Conservation (phyloP, 2,329 filamentous ascomycete genomes). For the Trichoderma sp. region DNA sequence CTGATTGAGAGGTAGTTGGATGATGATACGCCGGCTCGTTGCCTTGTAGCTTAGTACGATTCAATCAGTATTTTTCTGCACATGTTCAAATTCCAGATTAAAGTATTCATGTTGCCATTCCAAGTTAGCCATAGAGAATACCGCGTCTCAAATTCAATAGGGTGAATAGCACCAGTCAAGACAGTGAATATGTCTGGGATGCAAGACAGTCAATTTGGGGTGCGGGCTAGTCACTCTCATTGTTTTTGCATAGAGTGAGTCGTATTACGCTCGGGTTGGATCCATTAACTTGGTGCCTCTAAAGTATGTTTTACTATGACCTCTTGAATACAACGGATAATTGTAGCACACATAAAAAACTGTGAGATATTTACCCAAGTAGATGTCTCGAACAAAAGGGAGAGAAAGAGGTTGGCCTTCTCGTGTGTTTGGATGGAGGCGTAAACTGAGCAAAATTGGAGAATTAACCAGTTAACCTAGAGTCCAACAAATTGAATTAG, state of each 20-base stretch:
- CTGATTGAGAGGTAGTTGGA: neutral
- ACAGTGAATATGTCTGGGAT: neutral
- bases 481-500: neutral
- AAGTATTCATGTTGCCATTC: neutral
- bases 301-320: neutral
- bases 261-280: neutral
- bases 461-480: neutral
- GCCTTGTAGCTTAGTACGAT: neutral
- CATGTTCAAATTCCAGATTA: neutral
- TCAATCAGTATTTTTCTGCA: neutral
- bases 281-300: neutral
- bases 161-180: neutral
- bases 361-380: accelerated
- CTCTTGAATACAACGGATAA: neutral
- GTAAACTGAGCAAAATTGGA: neutral
- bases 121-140: neutral
- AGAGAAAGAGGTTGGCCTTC: neutral
- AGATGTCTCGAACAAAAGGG: neutral
- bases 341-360: neutral
- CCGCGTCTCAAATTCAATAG: neutral
- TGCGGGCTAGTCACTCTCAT: neutral
- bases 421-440: neutral
- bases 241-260: neutral
- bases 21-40: neutral
- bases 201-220: neutral